Conservation (phyloP, 192 early-diverging fungal species). For the Backusella sp. region DNA sequence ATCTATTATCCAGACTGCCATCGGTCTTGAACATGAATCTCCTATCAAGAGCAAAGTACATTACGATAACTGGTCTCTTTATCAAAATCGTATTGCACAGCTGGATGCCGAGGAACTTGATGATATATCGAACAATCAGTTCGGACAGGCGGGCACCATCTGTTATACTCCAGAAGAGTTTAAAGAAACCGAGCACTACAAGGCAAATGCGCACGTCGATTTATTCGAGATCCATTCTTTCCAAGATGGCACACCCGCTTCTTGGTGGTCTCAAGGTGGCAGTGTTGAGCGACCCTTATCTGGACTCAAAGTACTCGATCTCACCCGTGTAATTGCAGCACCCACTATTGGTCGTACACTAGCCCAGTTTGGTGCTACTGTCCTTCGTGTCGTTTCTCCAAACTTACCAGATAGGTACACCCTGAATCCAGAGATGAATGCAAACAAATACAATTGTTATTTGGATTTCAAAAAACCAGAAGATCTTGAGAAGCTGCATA, state of each 20-base stretch:
- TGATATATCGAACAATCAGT: not conserved
- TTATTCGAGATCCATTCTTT: not conserved
- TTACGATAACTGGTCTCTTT: not conserved
- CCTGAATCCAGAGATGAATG: not conserved
- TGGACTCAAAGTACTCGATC: not conserved
- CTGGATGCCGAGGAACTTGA: not conserved
- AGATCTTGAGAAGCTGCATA: not conserved
- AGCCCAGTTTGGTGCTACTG: not conserved
- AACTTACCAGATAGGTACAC: not conserved
- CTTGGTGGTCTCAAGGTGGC: not conserved
- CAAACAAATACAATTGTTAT: conserved; percentile 5
- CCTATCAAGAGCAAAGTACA: not conserved
- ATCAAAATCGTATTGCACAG: not conserved
- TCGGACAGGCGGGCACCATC: not conserved
- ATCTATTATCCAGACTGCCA: not conserved
- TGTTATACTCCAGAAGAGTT: not conserved
- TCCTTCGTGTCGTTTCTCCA: not conserved
- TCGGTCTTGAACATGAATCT: not conserved
- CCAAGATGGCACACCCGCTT: not conserved
- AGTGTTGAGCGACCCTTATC: not conserved
- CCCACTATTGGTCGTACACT: not conserved
- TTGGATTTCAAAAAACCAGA: conserved; percentile 5
- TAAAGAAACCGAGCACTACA: not conserved
- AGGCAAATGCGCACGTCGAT: not conserved
- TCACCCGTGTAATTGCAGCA: not conserved